Percentiles rank a stretch among this genome's conserved stretches.
These are phyloP conservation scores for Stenogyne calaminthoides DNA, from an alignment of 305 asterid species.

Conservation along the genomic window DNA sequence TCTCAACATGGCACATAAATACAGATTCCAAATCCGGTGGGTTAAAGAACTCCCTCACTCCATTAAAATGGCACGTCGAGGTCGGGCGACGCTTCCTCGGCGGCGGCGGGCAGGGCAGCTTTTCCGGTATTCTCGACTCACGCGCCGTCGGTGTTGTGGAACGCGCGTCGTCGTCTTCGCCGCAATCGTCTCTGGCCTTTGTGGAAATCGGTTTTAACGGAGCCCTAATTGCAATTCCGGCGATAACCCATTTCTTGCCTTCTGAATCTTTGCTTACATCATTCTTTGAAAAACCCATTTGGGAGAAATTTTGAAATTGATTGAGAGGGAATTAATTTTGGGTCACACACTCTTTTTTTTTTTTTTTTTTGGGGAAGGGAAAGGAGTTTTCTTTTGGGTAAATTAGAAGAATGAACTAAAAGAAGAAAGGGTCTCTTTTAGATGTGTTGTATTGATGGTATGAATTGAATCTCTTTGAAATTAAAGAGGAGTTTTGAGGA, in stretches of 20 bases:
- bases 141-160: constrained; percentile 75
- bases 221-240: constrained; percentile 52
- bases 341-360: not conserved
- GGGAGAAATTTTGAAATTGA: not conserved
- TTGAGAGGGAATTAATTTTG: not conserved
- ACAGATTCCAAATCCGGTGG: constrained; percentile 88
- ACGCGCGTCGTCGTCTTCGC: constrained; percentile 46
- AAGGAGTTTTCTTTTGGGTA: not conserved
- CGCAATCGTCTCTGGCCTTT: constrained; percentile 39
- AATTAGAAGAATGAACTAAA: constrained; percentile 32
- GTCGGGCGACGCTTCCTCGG: constrained; percentile 78
- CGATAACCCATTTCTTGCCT: constrained; percentile 59
- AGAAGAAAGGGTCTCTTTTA: constrained; percentile 29
- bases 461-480: not conserved
- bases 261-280: constrained; percentile 46
- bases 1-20: constrained; percentile 61
- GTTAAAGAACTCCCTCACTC: constrained; percentile 64
- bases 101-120: constrained; percentile 72
- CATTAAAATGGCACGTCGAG: constrained; percentile 49
- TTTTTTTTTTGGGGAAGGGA: not conserved
- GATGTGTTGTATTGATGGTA: not conserved
- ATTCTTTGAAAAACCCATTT: constrained; percentile 56
- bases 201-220: constrained; percentile 56
- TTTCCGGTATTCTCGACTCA: constrained; percentile 68
- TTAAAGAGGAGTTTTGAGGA: constrained; percentile 21